Conservation (phyloP, 495 filamentous ascomycete species). For the Symbiotaphrina buchneri region DNA sequence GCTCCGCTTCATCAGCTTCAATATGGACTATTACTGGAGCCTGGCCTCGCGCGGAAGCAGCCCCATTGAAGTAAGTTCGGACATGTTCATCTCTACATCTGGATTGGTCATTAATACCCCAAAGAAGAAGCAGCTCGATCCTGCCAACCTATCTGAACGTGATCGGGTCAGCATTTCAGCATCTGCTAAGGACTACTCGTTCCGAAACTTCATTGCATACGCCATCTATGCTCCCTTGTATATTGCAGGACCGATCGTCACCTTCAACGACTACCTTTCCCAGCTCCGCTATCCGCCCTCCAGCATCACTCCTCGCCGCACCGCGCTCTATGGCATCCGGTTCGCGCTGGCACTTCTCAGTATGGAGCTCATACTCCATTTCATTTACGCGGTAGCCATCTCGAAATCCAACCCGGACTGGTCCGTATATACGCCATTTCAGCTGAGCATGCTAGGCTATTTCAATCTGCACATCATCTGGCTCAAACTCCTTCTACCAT, state of each 20-base stretch:
- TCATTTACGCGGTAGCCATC: constrained; percentile 84
- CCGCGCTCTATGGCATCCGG: constrained; percentile 60
- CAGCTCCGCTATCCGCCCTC: constrained; percentile 53
- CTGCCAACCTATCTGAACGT: constrained; percentile 58
- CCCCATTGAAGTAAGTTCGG: constrained; percentile 56
- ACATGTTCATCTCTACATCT: constrained; percentile 3
- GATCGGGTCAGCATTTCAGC: constrained; percentile 67
- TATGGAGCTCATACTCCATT: constrained; percentile 91
- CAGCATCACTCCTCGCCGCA: constrained; percentile 41
- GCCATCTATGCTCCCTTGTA: constrained; percentile 82
- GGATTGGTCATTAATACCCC: constrained; percentile 29
- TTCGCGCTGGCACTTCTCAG: constrained; percentile 58
- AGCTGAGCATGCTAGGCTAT: constrained; percentile 78
- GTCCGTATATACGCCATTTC: constrained; percentile 65
- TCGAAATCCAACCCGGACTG: constrained; percentile 59
- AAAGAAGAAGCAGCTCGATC: constrained; percentile 98
- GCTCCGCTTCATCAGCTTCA: constrained; percentile 83
- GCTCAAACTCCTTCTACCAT: constrained; percentile 91
- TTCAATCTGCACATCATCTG: constrained; percentile 97
- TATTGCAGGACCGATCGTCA: constrained; percentile 77
- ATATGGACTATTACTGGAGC: constrained; percentile 93
- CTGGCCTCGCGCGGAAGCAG: constrained; percentile 37
- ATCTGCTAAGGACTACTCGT: constrained; percentile 42
- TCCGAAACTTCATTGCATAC: constrained; percentile 73
- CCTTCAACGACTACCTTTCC: constrained; percentile 95